Base-by-base conservation (phyloP, 2,329 filamentous ascomycete genomes). In the Leptodontidium sp. region DNA sequence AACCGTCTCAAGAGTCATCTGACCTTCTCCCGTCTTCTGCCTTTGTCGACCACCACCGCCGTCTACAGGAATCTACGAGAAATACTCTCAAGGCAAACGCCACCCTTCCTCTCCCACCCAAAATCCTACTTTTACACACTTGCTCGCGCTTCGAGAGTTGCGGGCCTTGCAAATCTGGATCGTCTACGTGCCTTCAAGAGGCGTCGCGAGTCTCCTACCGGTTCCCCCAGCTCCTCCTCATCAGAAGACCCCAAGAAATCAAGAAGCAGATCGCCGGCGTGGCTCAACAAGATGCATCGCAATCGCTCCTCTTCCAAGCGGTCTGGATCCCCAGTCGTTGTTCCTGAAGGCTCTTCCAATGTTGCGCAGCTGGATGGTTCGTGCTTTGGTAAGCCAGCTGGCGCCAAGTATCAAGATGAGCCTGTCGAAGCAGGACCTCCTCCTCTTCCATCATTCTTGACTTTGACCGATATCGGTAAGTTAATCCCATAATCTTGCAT, bases 381-480 rank as follows among this genome's bases (percentile, higher is more conserved):
- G 49, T 64, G 65, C 62, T 69, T 69, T 52, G 66, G 70, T 32
- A 69, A 70, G 52, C 61, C 69, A 21, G 24, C 61, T 26, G 66
- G 49, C 14, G 58, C 68, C 17, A 61, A 71, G 24, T 53, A 68
- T 21, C 53, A 50, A 9, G 62, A 49, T 55, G 53, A 63, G 47
- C 29, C 58, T 21, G 50, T 63, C 57, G 15, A 59, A 35, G 57
- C 67, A 61, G 52, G 47, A 26, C 68, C 67, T 59, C 65, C 68
- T 43, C 32, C 69, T 49, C 76, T 87, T 68, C 86, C 87, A 26
- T 79, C 82, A 15, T 90, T 90, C 77, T 79, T 90, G 67, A 80
- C 79, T 45, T 78, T 85, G 65, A 82, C 79, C 32, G 81, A 81
- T 70, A 73, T 80, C 77, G 85, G 87, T 85, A 81, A 70, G 84